Base-by-base conservation (phyloP, 495 filamentous ascomycete species). In the Physcia stellaris region DNA sequence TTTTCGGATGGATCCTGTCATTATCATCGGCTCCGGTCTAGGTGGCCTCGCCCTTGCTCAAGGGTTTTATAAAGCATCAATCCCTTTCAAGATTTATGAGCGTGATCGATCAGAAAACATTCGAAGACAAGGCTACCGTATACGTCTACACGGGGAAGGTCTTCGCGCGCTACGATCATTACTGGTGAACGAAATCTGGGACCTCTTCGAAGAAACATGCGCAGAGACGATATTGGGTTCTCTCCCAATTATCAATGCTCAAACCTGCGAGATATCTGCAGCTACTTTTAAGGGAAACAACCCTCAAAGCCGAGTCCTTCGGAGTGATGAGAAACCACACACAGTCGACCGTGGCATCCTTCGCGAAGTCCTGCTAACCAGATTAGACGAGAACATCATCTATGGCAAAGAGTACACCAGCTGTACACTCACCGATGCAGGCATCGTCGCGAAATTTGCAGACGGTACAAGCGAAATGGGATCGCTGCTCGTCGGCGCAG, bases 1-100 rank as follows among this genome's bases (percentile, higher is more conserved):
- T n/a, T n/a, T n/a, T n/a, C n/a, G n/a, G n/a, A n/a, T n/a, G n/a
- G n/a, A n/a, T n/a, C 51, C 56, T 18, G 45, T 63, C 21, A 48
- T 61, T 19, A 58, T 74, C 35, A 56, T 65, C 26, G 71, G 71
- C 35, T 70, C 56, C 28, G 70, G 72, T 15, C 55, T 74, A 2
- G 65, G 66, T n/a, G 71, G 68, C 17, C 58, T 74, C 1, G 59
- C 62, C 12, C 60, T 74, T 1, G 69, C 67, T 4, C 68, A 75
- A 42, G 63, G 60, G n/a, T 58, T 75, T 2, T 58, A 63, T 26
- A 61, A 68, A 37, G 54, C 63, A 31, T 56, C 58, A 20, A 66
- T 75, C 22, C 61, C 64, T 4, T 66, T 68, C 50, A 61, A 63
- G 36, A 55, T 76, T 36, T 72, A 70, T 24, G 68, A 72, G 39